Evolutionary conservation across 805 yeast species (phyloP).

Genomic region (Vanderwaltozyma verrucispora): DNA sequence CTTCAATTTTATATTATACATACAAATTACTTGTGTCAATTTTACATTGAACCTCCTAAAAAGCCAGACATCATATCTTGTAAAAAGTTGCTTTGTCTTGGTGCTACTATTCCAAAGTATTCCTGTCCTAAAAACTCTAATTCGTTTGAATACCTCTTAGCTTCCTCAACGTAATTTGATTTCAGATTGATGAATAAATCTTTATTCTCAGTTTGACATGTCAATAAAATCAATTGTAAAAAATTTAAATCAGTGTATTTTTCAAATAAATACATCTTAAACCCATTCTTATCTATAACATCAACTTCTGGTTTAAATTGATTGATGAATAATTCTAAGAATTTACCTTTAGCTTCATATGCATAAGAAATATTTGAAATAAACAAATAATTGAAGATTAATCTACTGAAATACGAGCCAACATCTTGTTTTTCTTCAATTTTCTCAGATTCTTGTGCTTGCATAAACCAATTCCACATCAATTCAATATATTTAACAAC

Average conservation of each 20-base stretch:
- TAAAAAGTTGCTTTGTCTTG: slow-evolving; percentile 44
- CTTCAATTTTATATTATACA: too few relatives aligned
- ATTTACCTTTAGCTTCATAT: slow-evolving; percentile 27
- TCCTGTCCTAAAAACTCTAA: slow-evolving; percentile 49
- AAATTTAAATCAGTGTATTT: slow-evolving; percentile 47
- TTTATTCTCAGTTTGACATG: slow-evolving; percentile 45
- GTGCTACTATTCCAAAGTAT: slow-evolving; percentile 49
- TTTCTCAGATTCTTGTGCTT: slow-evolving; percentile 9
- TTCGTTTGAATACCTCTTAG: slow-evolving; percentile 28
- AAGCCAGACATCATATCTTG: slow-evolving; percentile 72
- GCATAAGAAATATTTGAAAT: slow-evolving; percentile 59
- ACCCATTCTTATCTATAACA: slow-evolving; percentile 24
- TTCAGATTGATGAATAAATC: slow-evolving; percentile 46
- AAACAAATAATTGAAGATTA: slow-evolving; percentile 65
- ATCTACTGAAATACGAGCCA: slow-evolving; percentile 37
- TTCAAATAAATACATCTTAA: slow-evolving; percentile 31
- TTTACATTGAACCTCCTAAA: slow-evolving; percentile 31
- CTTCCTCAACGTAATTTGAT: slow-evolving; percentile 35
- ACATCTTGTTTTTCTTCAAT: slow-evolving; percentile 26
- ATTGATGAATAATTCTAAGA: slow-evolving; percentile 29
- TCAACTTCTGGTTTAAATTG: slow-evolving; percentile 14
- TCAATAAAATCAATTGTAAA: slow-evolving; percentile 50
- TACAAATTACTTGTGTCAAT: background rate
- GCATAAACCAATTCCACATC: slow-evolving; percentile 37
- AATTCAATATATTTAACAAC: slow-evolving; percentile 37